Evolutionary conservation across 805 yeast species (phyloP).

Genomic region (Dipodascopsis uninucleata): DNA sequence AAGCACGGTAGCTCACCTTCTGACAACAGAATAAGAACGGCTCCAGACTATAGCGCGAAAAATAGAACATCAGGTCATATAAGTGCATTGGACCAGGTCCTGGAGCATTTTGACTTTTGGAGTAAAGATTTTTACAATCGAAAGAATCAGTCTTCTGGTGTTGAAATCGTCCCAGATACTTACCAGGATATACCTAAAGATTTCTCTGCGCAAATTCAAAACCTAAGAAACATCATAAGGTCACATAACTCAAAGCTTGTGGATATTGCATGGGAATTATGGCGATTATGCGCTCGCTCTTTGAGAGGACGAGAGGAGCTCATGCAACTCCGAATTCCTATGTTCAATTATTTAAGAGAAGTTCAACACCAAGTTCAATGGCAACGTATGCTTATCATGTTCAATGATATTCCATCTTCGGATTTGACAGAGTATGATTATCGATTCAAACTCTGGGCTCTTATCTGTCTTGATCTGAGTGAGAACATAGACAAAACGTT

Average conservation of each 20-base stretch:
- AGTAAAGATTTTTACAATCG: too few species aligned
- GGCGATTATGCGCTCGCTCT: slow-evolving; percentile 12
- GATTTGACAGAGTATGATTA: slow-evolving; percentile 18
- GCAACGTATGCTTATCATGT: slow-evolving; percentile 21
- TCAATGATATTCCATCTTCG: slow-evolving; percentile 10
- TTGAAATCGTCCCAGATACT: slow-evolving; percentile 3
- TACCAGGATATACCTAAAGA: slow-evolving; percentile 9
- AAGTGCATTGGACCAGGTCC: too few species aligned
- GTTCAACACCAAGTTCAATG: slow-evolving; percentile 13
- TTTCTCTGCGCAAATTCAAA: slow-evolving; percentile 9
- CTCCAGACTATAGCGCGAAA: too few species aligned
- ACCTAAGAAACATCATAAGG: slow-evolving; percentile 6
- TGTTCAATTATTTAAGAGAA: slow-evolving; percentile 20
- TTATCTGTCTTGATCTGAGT: slow-evolving; percentile 10
- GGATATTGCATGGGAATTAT: slow-evolving; percentile 15
- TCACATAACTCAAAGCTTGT: slow-evolving; percentile 8
- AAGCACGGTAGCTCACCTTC: too few species aligned
- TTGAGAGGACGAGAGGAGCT: slow-evolving; percentile 5
- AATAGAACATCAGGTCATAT: too few species aligned
- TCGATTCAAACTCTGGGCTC: slow-evolving; percentile 22
- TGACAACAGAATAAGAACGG: too few species aligned
- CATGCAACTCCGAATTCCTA: slow-evolving; percentile 6
- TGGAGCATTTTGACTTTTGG: too few species aligned
- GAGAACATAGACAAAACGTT: slow-evolving; percentile 9
- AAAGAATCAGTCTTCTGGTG: too few species aligned